A percentile compares a stretch with the other conserved stretches of the same genome.
Conservation (phyloP, 2,329 filamentous ascomycete species). For the Cladosporium sp. region DNA sequence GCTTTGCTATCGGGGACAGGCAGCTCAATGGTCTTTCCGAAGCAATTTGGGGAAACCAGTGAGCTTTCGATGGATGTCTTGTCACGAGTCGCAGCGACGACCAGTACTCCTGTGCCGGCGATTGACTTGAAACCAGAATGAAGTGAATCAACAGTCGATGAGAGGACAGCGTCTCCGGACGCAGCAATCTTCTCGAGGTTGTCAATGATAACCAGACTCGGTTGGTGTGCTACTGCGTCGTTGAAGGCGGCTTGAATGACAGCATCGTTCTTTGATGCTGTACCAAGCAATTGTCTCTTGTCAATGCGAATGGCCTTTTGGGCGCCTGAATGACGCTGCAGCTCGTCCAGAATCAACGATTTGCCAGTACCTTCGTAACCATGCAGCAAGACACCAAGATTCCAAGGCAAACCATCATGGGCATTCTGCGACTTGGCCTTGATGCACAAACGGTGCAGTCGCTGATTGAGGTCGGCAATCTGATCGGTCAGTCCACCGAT, state of each 20-base stretch:
- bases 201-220: slow-evolving; percentile 77
- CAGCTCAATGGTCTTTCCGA: slow-evolving; percentile 66
- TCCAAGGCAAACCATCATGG: slow-evolving; percentile 6
- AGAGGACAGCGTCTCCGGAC: slow-evolving; percentile 46
- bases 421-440: slow-evolving; percentile 5
- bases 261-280: slow-evolving; percentile 39
- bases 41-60: slow-evolving; percentile 61
- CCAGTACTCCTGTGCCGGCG: slow-evolving; percentile 56
- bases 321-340: slow-evolving; percentile 64
- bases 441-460: slow-evolving; percentile 43
- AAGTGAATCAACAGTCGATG: slow-evolving; percentile 32
- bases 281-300: slow-evolving; percentile 36
- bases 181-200: slow-evolving; percentile 67
- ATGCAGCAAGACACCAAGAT: slow-evolving; percentile 65
- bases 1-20: slow-evolving; percentile 70
- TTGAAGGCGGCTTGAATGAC: slow-evolving; percentile 66
- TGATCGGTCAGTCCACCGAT: slow-evolving; percentile 67
- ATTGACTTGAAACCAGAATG: slow-evolving; percentile 55
- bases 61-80: slow-evolving; percentile 66
- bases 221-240: slow-evolving; percentile 63
- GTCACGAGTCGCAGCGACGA: slow-evolving; percentile 72
- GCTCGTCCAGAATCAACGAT: slow-evolving; percentile 64
- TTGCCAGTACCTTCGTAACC: slow-evolving; percentile 85
- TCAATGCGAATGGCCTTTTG: slow-evolving; percentile 62
- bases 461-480: slow-evolving; percentile 61